Evolutionary conservation across 805 yeast genomes (phyloP).

Genomic region (Sugiyamaella boreocaroliniensis): DNA sequence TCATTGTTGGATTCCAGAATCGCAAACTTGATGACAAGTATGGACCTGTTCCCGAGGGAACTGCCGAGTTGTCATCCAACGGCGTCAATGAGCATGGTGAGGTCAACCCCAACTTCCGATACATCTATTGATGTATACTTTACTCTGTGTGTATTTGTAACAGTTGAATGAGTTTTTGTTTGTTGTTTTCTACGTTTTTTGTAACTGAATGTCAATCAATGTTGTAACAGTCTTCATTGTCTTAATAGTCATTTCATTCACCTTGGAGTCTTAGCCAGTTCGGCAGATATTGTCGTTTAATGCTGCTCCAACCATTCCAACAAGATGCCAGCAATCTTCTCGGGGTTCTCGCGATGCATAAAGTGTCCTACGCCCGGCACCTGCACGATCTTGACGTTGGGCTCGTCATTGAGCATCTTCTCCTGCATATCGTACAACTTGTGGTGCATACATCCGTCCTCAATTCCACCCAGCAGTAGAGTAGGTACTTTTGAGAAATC

Average conservation of each 20-base stretch:
- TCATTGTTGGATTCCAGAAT: slow-evolving; percentile 11
- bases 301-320: slow-evolving; percentile 8
- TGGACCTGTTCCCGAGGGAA: slow-evolving; percentile 15
- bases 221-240: too few relatives aligned
- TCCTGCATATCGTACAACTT: slow-evolving; percentile 14
- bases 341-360: slow-evolving; percentile 26
- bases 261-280: not conserved
- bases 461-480: slow-evolving; percentile 19
- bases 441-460: slow-evolving; percentile 22
- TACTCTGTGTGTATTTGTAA: too few relatives aligned
- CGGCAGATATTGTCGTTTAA: not conserved
- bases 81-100: slow-evolving; percentile 9
- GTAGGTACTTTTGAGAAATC: slow-evolving; percentile 16
- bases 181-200: too few relatives aligned
- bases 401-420: slow-evolving; percentile 4
- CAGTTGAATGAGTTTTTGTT: too few relatives aligned
- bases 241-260: not conserved
- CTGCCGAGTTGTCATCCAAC: slow-evolving; percentile 2
- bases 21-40: slow-evolving; percentile 17
- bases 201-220: too few relatives aligned
- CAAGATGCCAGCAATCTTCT: slow-evolving; percentile 12
- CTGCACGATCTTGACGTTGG: slow-evolving; percentile 12
- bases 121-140: slow-evolving; percentile 3
- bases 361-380: slow-evolving; percentile 25
- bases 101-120: slow-evolving; percentile 14